Conservation (phyloP, 164 flowering plant species). For the Echeveria elegans region DNA sequence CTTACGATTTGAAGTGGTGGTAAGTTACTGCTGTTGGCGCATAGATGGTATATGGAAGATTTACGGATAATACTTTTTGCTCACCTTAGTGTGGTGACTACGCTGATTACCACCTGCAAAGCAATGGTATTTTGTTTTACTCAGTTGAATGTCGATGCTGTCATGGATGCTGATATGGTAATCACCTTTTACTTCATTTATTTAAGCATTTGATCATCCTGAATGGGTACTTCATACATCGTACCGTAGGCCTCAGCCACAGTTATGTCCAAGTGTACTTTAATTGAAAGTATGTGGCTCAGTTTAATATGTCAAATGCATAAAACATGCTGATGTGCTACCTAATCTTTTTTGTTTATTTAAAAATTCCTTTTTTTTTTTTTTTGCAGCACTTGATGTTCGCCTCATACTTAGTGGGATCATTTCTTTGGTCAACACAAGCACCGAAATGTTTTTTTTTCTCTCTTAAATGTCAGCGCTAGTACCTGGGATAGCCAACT, state of each 20-base stretch:
- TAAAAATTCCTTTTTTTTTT: no score
- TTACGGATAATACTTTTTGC: no score
- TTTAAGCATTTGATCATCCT: neutral
- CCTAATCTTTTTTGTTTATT: no score
- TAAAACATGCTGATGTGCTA: no score
- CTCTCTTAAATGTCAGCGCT: slow-evolving; percentile 3
- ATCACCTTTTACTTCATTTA: neutral
- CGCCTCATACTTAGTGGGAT: neutral
- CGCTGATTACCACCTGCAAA: neutral
- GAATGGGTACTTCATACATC: neutral
- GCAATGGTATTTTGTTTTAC: neutral
- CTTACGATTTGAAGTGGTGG: no score
- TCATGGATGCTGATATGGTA: neutral
- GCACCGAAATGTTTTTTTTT: neutral
- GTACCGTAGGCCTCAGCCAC: neutral
- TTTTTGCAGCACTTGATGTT: neutral
- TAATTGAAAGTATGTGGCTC: neutral
- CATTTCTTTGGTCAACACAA: slow-evolving; percentile 2
- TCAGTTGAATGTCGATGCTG: neutral
- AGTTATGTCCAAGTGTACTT: no score
- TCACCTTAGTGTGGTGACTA: neutral
- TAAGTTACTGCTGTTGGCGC: no score
- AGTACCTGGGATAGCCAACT: neutral
- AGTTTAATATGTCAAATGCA: no score
- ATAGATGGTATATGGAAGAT: no score